Percentiles rank a stretch among this genome's conserved stretches.
These are phyloP conservation scores for Crotalaria pallida DNA, from an alignment of 306 rosid species.

Conservation along the genomic window DNA sequence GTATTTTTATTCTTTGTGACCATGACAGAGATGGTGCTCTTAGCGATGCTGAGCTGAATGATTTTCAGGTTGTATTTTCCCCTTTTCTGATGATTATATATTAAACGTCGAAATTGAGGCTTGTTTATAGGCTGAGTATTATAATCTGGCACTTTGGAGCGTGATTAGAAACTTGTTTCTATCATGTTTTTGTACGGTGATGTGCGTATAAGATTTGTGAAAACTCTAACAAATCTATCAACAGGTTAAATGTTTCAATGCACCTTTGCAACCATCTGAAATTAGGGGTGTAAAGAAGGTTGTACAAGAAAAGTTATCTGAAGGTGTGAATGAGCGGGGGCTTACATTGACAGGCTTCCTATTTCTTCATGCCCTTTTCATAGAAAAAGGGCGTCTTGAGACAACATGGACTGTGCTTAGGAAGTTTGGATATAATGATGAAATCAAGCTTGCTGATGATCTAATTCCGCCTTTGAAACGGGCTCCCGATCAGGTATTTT, in stretches of 20 bases:
- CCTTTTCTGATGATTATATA: background rate
- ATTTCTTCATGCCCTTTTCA: slow-evolving; percentile 94
- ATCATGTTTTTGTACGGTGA: background rate
- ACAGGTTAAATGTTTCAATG: slow-evolving; percentile 98
- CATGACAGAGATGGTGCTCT: slow-evolving; percentile 93
- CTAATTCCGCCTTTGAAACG: slow-evolving; percentile 62
- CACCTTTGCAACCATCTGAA: slow-evolving; percentile 96
- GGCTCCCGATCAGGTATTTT: slow-evolving; percentile 79
- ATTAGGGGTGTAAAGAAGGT: slow-evolving; percentile 86
- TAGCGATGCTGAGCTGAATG: slow-evolving; percentile 38
- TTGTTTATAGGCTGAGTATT: background rate
- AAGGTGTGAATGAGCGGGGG: slow-evolving; percentile 97
- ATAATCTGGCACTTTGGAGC: background rate
- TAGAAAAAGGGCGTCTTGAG: slow-evolving; percentile 96
- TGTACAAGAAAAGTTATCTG: slow-evolving; percentile 83
- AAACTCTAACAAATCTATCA: slow-evolving; percentile 24
- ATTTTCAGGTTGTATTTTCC: slow-evolving; percentile 33
- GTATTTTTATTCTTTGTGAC: slow-evolving; percentile 92
- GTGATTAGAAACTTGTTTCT: slow-evolving; percentile 21
- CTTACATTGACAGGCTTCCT: slow-evolving; percentile 96
- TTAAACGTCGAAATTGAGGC: slow-evolving; percentile 7
- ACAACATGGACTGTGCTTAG: slow-evolving; percentile 98
- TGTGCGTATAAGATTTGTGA: background rate
- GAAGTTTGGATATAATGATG: slow-evolving; percentile 93
- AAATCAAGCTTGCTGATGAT: slow-evolving; percentile 82